Base-by-base conservation (phyloP, 345 rosid species). In the Hevea brasiliensis region DNA sequence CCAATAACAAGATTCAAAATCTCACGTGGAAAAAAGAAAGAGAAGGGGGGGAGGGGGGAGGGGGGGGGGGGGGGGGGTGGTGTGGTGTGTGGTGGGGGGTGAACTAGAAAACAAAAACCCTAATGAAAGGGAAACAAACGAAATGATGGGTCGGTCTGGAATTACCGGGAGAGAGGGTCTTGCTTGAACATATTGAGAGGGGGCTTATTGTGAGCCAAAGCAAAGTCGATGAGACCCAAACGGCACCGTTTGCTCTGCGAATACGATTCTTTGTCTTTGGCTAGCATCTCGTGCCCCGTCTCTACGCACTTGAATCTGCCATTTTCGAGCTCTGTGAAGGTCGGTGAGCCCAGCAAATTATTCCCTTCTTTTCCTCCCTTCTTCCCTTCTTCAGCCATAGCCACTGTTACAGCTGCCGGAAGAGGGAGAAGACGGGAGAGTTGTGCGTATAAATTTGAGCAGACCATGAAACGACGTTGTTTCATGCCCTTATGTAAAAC, bases 151-250 rank as follows among this genome's bases (percentile, higher is more conserved):
- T 3, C 9, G 17, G 45, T n/a, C 20, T 8, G 3, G 20, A 29
- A 2, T 57, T 82, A 94, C 98, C 97, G 88, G 77, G 81, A 85
- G 60, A 78, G 48, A 14, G 90, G 89, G 84, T 86, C 86, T 51
- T 86, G 97, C 56, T 87, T 83, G 84, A 94, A 94, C 90, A 90
- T 83, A 82, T 87, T 88, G 84, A 94, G 88, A 81, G 97, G 98
- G 60, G 97, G 66, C 13, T 79, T 92, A 2, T 81, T 85, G 69
- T 66, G 86, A 72, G 89, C 78, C 69, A 94, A 21, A 76, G 96
- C 87, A 57, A 84, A 87, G 82, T 92, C 92, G 75, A 92, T 83
- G 76, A 94, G 97, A 32, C 97, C 98, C 57, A 94, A 55, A 66
- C 96, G 98, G 55, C 98, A 90, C 40, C 97, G 90, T 75, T 92